Base-by-base conservation (phyloP, 495 filamentous ascomycete genomes). In the Arthonia radiata region DNA sequence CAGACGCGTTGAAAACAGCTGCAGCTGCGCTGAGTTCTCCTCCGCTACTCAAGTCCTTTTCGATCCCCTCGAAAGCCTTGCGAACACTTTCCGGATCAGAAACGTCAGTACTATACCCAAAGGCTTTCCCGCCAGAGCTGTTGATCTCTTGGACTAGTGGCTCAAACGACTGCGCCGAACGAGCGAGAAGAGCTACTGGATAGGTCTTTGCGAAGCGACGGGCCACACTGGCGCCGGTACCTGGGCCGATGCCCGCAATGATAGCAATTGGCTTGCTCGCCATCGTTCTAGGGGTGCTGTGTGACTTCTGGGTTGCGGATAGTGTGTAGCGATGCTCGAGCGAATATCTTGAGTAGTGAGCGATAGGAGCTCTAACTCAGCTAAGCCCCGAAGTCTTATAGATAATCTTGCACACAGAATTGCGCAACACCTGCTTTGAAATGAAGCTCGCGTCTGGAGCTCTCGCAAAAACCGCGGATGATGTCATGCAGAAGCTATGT, bases 1-100 rank as follows among this genome's bases (percentile, higher is more conserved):
- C 70, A 3, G 59, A 59, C n/a, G 69, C 67, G 41, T 93, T 92
- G 43, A 76, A 92, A 4, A 94, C 50, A 0, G 80, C 80, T 0
- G 76, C 82, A 5, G 71, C 78, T 1, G 75, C 47, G 15, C 59
- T 23, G 9, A 24, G 18, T 18, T 11, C 13, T 4, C 16, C 42
- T 15, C 32, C 44, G n/a, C 44, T 39, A 1, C 44, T 50, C 27
- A 56, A 61, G 34, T 71, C 54, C 34, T 65, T 48, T 24, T 58
- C 50, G 40, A 86, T 74, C 32, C 61, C 46, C 15, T 59, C 56
- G 34, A 89, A 70, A n/a, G 78, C 74, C 2, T 50, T 43, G 18
- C 57, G 50, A 1, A 86, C 49, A 27, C 70, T 70, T 21, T 51
- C 44, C 1, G 59, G 43, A 44, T 74, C 62, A 0, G 67, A 56